These are phyloP conservation scores for Eutrema heterophyllum DNA, from an alignment of 345 rosid species.

Conservation along the genomic window DNA sequence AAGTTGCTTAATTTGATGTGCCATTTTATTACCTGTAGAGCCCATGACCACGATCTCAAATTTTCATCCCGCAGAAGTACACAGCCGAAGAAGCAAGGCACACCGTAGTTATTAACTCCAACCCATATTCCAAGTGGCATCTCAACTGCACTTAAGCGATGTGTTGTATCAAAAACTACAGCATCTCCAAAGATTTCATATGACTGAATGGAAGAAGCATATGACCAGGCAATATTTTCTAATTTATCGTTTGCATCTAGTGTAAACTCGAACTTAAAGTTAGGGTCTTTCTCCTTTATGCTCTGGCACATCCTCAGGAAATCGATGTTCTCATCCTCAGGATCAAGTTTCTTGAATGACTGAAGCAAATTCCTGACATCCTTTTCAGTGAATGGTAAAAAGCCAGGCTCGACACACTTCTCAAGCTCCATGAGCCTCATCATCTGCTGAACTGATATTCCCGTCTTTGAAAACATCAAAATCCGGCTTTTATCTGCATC, in stretches of 20 bases:
- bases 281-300: conserved; percentile 88
- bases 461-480: conserved; percentile 96
- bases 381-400: conserved; percentile 90
- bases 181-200: conserved; percentile 94
- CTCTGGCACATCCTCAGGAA: conserved; percentile 82
- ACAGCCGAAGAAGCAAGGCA: conserved; percentile 98
- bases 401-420: conserved; percentile 94
- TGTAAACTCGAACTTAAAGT: conserved; percentile 79
- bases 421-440: conserved; percentile 98
- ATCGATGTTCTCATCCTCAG: conserved; percentile 86
- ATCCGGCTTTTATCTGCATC: conserved; percentile 86
- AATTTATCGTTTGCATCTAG: conserved; percentile 59
- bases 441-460: conserved; percentile 97
- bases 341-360: conserved; percentile 76
- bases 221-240: conserved; percentile 93
- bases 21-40: conserved; percentile 68
- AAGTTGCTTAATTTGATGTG: background rate
- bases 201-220: conserved; percentile 77
- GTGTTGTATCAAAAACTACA: conserved; percentile 89
- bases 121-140: conserved; percentile 99
- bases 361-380: conserved; percentile 97
- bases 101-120: conserved; percentile 89
- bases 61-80: conserved; percentile 79
- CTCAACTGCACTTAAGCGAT: conserved; percentile 82
- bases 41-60: conserved; percentile 82